A percentile compares a stretch with the other conserved stretches of the same genome.
phyloP scores from a whole-genome alignment of 2,329 filamentous ascomycete species.

The Colletotrichum musae region DNA sequence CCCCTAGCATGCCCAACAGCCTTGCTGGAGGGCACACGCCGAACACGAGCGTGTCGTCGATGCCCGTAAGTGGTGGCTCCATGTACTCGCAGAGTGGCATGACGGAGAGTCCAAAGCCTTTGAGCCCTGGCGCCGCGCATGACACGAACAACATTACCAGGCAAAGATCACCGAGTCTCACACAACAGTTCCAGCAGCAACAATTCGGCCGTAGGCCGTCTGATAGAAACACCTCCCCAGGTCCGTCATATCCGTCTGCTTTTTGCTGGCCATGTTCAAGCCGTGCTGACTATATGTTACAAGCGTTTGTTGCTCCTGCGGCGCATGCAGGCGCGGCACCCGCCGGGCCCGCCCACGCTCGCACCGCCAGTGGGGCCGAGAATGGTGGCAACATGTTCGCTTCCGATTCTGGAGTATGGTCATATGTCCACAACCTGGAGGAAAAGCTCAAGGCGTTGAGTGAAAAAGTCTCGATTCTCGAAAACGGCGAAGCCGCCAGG shows the following conservation, averaged over 20 bases:
- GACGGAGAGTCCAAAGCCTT: conserved; percentile 89
- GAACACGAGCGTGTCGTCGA: conserved; percentile 64
- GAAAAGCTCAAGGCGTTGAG: conserved; percentile 65
- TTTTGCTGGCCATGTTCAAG: too few species aligned
- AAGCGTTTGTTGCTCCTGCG: conserved; percentile 39
- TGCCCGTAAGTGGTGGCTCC: conserved; percentile 63
- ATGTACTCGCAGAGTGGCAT: conserved; percentile 82
- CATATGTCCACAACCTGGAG: conserved; percentile 80
- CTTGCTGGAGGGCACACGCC: conserved; percentile 60
- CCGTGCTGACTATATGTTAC: background rate
- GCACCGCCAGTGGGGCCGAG: conserved; percentile 66
- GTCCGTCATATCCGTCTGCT: conserved; percentile 15
- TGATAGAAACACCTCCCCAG: conserved; percentile 67
- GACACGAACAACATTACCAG: conserved; percentile 66
- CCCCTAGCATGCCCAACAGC: conserved; percentile 64
- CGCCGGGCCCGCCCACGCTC: conserved; percentile 45
- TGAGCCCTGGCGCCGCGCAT: conserved; percentile 75
- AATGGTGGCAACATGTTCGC: conserved; percentile 79
- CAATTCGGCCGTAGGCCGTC: conserved; percentile 71
- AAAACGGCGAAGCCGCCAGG: conserved; percentile 55
- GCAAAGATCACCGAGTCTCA: conserved; percentile 76
- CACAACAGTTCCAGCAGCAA: conserved; percentile 76
- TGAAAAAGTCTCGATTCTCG: conserved; percentile 57
- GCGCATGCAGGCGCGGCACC: conserved; percentile 45
- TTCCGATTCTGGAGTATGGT: conserved; percentile 76